Conservation (phyloP, 2,329 filamentous ascomycete genomes). For the Phaeosphaeriaceae sp. region DNA sequence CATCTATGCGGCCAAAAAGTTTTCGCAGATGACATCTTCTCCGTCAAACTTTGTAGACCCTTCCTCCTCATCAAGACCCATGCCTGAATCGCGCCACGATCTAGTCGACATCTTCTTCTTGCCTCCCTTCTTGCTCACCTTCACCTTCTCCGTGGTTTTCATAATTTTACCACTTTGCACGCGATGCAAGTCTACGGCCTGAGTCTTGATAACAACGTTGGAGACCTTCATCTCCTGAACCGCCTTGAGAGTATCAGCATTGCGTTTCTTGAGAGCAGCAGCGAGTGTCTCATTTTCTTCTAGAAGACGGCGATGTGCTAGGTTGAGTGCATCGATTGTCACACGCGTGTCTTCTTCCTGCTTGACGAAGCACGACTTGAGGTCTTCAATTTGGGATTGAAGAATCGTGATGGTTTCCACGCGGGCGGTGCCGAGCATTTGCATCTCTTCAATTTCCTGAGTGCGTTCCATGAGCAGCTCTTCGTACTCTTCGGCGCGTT, state of each 20-base stretch:
- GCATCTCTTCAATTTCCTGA: conserved; percentile 43
- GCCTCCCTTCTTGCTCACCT: conserved; percentile 40
- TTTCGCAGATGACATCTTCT: conserved; percentile 21
- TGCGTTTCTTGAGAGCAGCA: conserved; percentile 35
- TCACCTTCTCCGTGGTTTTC: conserved; percentile 41
- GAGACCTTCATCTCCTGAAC: conserved; percentile 43
- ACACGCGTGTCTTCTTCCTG: conserved; percentile 36
- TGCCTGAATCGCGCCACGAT: conserved; percentile 41
- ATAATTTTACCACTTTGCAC: conserved; percentile 37
- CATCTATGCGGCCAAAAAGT: conserved; percentile 23
- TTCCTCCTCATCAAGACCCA: conserved; percentile 32
- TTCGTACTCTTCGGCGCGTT: conserved; percentile 32
- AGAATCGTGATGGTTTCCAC: conserved; percentile 41
- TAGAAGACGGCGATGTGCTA: conserved; percentile 34
- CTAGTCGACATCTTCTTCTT: conserved; percentile 34
- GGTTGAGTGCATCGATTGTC: conserved; percentile 40
- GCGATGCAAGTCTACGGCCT: conserved; percentile 31
- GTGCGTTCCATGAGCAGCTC: conserved; percentile 33
- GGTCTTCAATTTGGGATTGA: conserved; percentile 35
- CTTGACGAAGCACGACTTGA: conserved; percentile 40
- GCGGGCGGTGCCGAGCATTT: conserved; percentile 41
- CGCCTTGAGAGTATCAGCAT: conserved; percentile 34
- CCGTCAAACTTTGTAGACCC: conserved; percentile 7
- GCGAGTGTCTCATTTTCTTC: conserved; percentile 40
- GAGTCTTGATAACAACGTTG: conserved; percentile 38